Base-by-base conservation (phyloP, 306 rosid species). In the Vigna angularis region DNA sequence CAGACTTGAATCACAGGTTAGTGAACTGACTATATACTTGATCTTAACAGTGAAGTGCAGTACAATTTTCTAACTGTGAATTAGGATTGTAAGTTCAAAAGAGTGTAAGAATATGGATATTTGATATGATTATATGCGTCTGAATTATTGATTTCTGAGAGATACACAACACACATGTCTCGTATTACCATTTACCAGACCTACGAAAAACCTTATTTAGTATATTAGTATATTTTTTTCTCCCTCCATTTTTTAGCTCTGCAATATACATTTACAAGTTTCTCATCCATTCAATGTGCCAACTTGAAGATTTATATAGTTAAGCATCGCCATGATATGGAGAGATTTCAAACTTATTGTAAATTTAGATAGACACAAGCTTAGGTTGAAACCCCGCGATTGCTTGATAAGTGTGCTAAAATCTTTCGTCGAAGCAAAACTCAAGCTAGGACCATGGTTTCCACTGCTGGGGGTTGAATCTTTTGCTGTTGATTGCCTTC, bases 1-100 rank as follows among this genome's bases (percentile, higher is more conserved):
- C 73, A 62, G 79, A 47, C 90, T 90, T 42, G 94, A 94, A 84
- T 79, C 87, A 22, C 92, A 85, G 77, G 28, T 26, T 26, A 26
- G 28, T 26, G 28, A 26, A 26, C 28, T 26, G 28, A 26, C 28
- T 26, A 26, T 2, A 26, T 1, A 26, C 32, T 30, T 30, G 32
- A 30, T 30, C 83, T 50, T 58, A 38, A 67, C 44, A 4, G 48
- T 53, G 8, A 72, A 82, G 61, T 79, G 82, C 68, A 56, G 16
- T 26, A 3, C 52, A 75, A 63, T 74, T 63, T 73, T 80, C 84
- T 34, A 48, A 55, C 79, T 76, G 61, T 73, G 66, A 5, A 26
- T 58, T 64, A 47, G 76, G 77, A 36, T 76, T 83, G 74, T 75
- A 55, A 44, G 68, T 58, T 59, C 59, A 6, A 56, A 10, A 9